Base-by-base conservation (phyloP, 306 rosid genomes). In the Cicer cuneatum region DNA sequence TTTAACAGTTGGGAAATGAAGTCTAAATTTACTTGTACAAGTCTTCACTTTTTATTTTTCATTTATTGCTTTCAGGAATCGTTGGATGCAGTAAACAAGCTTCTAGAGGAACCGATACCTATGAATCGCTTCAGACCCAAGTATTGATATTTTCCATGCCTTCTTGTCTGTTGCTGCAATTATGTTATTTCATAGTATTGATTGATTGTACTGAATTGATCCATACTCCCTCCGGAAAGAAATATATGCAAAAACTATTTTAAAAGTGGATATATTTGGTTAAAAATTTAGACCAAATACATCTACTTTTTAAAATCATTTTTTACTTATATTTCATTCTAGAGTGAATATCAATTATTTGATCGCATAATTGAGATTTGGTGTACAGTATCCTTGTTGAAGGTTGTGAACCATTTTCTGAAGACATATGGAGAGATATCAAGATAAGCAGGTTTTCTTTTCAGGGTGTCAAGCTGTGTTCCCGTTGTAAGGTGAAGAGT, bases 111-210 rank as follows among this genome's bases (percentile, higher is more conserved):
- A 68, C 91, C 89, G 29, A 13, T 93, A 43, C 74, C 89, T 68
- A 78, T 88, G 46, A 89, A 93, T 74, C 97, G 98, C 4, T 93
- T 91, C 75, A 87, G 98, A 80, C 91, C 97, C 69, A 93, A 93
- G 96, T 91, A 88, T 71, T 46, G 1, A 59, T 69, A n/a, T 49
- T 74, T 35, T 79, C 46, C 33, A 51, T 64, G 38, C 24, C 76
- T 70, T 33, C 42, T 80, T 19, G 51, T 77, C 21, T 9, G n/a
- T 7, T 76, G 9, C n/a, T 63, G 13, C 21, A 37, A 18, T 54
- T 69, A 16, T 69, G 56, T 46, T 57, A n/a, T 18, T 19, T 66
- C 39, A 16, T 29, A 49, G 62, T 33, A 62, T 52, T 57, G 67
- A 40, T 73, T 62, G 62, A 49, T 60, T 52, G 19, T 65, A 7